Percentiles rank a stretch among this genome's conserved stretches.
phyloP scores from a whole-genome alignment of 2,329 filamentous ascomycete species.

The Piedraia hortae region DNA sequence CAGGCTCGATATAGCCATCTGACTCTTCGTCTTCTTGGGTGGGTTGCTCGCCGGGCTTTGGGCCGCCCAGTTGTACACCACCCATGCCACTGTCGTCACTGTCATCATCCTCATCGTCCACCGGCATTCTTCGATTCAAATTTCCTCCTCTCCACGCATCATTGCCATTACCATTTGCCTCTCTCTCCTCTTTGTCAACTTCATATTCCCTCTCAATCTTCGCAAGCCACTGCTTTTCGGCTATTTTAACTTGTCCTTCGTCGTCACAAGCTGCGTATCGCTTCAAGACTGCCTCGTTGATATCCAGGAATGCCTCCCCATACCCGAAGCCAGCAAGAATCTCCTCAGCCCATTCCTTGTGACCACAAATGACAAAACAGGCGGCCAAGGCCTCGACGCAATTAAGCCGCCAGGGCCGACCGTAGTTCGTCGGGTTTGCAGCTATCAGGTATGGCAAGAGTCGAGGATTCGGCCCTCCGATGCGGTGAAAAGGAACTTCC shows the following conservation, averaged over 20 bases:
- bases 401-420: constrained; percentile 79
- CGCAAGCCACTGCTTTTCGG: constrained; percentile 67
- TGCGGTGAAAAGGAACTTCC: constrained; percentile 72
- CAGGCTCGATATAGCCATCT: constrained; percentile 33
- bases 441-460: constrained; percentile 84
- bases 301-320: constrained; percentile 64
- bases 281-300: constrained; percentile 59
- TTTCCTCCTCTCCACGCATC: constrained; percentile 87
- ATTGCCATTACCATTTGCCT: constrained; percentile 25
- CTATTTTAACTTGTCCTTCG: constrained; percentile 56
- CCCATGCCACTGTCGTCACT: constrained; percentile 19
- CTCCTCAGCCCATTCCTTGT: constrained; percentile 67
- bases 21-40: constrained; percentile 14
- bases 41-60: constrained; percentile 25
- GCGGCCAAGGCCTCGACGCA: constrained; percentile 87
- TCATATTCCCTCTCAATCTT: constrained; percentile 74
- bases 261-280: constrained; percentile 62
- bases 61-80: constrained; percentile 12
- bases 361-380: constrained; percentile 78
- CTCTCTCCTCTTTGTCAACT: constrained; percentile 41
- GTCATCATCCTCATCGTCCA: constrained; percentile 21
- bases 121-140: constrained; percentile 37
- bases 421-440: constrained; percentile 92
- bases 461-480: constrained; percentile 80
- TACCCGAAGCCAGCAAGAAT: constrained; percentile 70